A percentile compares a stretch with the other conserved stretches of the same genome.
Evolutionary conservation across 1,284 basidiomycete species (phyloP).

Genomic region (Inonotus hispidus): DNA sequence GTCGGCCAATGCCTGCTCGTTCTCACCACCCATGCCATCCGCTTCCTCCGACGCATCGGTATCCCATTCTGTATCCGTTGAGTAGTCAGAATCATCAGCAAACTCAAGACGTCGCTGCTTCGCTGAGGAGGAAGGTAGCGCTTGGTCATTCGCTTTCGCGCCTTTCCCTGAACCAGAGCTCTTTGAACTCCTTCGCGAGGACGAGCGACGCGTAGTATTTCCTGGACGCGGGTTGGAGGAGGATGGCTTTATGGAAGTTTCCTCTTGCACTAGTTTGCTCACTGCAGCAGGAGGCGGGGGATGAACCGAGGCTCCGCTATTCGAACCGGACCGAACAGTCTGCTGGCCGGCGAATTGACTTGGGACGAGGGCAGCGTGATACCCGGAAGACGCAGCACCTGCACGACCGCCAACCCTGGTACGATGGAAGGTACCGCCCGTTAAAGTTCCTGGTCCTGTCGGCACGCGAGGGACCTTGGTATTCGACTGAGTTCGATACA

Average conservation of each 20-base stretch:
- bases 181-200: background rate
- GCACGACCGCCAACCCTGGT: constrained; percentile 16
- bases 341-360: background rate
- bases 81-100: constrained; percentile 16
- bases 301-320: background rate
- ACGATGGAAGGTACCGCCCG: constrained; percentile 15
- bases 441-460: background rate
- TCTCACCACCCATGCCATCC: constrained; percentile 17
- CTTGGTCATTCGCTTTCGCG: background rate
- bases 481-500: constrained; percentile 6
- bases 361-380: background rate
- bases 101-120: constrained; percentile 13
- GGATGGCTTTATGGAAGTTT: background rate
- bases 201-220: background rate
- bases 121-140: background rate
- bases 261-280: background rate
- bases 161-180: background rate
- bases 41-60: constrained; percentile 28
- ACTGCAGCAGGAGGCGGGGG: background rate
- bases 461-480: constrained; percentile 3
- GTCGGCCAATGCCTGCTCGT: constrained; percentile 22
- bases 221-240: background rate
- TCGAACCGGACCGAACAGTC: background rate
- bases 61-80: constrained; percentile 24
- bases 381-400: constrained; percentile 1